A percentile compares a stretch with the other conserved stretches of the same genome.
These are phyloP conservation scores for Trichoderma brevicompactum DNA, from an alignment of 2,329 filamentous ascomycete genomes.

Conservation along the genomic window DNA sequence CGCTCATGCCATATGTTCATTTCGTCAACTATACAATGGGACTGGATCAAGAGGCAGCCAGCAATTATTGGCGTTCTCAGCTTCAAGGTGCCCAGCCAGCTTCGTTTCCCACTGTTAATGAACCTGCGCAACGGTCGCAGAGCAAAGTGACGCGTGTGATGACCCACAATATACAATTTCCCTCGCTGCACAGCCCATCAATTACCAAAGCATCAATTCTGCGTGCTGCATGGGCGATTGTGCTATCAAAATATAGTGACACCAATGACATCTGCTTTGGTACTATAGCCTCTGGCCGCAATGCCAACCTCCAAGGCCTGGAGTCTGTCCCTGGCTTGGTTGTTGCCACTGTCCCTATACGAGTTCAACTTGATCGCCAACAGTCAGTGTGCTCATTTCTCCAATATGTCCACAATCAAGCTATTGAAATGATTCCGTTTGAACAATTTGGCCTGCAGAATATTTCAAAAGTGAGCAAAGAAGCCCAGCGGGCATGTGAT, in stretches of 20 bases:
- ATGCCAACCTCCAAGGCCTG: constrained; percentile 36
- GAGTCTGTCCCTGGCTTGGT: constrained; percentile 38
- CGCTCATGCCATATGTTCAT: neutral
- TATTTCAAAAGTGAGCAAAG: constrained; percentile 30
- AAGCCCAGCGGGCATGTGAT: constrained; percentile 32
- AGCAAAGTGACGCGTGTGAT: neutral
- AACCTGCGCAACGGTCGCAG: constrained; percentile 9
- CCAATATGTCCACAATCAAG: constrained; percentile 10
- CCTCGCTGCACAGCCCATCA: neutral
- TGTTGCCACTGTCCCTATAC: constrained; percentile 39
- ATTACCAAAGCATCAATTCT: constrained; percentile 33
- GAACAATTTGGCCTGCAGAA: constrained; percentile 34
- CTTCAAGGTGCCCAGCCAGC: constrained; percentile 27
- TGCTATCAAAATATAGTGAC: constrained; percentile 32
- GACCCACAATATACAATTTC: neutral
- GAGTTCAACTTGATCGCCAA: constrained; percentile 29
- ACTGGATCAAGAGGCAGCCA: neutral
- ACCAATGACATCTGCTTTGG: constrained; percentile 36
- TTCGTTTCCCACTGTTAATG: neutral
- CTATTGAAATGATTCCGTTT: constrained; percentile 21
- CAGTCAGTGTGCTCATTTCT: constrained; percentile 31
- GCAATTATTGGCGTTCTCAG: constrained; percentile 29
- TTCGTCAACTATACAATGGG: constrained; percentile 26
- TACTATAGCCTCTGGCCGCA: constrained; percentile 37
- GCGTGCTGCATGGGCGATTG: constrained; percentile 37